These are phyloP conservation scores for Chrysosporium keratinophilum DNA, from an alignment of 2,329 filamentous ascomycete genomes.

Conservation along the genomic window DNA sequence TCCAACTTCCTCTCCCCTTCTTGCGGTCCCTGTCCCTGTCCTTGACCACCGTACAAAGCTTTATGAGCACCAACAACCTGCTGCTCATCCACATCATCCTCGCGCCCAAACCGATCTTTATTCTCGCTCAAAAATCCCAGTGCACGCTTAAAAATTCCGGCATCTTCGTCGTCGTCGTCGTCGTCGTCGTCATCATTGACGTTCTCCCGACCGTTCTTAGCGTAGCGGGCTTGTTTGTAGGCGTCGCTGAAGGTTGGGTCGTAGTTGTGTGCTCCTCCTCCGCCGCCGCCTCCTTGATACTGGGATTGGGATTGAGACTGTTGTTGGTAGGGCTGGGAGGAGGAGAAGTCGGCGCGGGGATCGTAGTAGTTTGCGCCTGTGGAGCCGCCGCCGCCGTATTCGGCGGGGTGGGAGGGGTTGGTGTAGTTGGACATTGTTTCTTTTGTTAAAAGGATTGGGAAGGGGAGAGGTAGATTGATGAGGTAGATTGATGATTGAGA, in stretches of 20 bases:
- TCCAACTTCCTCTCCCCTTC: conserved; percentile 41
- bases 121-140: conserved; percentile 47
- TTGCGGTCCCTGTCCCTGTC: conserved; percentile 29
- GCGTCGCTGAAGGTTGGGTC: conserved; percentile 43
- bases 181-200: conserved; percentile 26
- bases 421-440: conserved; percentile 4
- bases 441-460: neutral
- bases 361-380: conserved; percentile 24
- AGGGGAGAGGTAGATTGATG: too few species aligned
- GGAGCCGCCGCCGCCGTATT: conserved; percentile 20
- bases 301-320: conserved; percentile 17
- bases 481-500: too few species aligned
- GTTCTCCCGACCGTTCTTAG: neutral
- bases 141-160: conserved; percentile 46
- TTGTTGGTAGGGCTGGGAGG: conserved; percentile 11
- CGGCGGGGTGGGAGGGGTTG: conserved; percentile 2
- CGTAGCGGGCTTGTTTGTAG: conserved; percentile 44
- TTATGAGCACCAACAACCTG: conserved; percentile 65
- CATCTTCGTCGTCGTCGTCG: conserved; percentile 32
- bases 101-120: conserved; percentile 38
- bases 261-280: conserved; percentile 5
- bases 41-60: conserved; percentile 54
- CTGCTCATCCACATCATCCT: conserved; percentile 48
- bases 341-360: conserved; percentile 18
- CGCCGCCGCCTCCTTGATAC: conserved; percentile 13